Conservation (phyloP, 2,329 filamentous ascomycete species). For the Ceratocystis colombiana region DNA sequence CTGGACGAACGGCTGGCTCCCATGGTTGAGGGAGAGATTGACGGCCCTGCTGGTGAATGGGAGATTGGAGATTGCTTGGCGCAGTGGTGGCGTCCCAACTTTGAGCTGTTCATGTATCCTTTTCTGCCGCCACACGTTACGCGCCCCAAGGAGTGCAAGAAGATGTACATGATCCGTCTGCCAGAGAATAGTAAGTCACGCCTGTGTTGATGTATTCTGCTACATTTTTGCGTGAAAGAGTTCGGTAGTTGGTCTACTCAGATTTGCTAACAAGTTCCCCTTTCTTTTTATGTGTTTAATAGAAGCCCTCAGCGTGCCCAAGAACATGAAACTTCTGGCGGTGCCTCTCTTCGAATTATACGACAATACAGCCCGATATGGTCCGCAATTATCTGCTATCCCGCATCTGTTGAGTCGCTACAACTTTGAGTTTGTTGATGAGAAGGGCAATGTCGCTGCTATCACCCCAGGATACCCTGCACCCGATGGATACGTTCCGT, state of each 20-base stretch:
- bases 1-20: constrained; percentile 90
- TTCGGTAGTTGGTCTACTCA: neutral
- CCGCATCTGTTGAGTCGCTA: constrained; percentile 90
- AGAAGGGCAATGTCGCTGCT: constrained; percentile 77
- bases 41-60: constrained; percentile 73
- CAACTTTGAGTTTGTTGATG: constrained; percentile 96
- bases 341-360: constrained; percentile 97
- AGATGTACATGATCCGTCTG: constrained; percentile 93
- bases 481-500: constrained; percentile 50
- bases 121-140: constrained; percentile 95
- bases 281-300: constrained; percentile 21
- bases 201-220: neutral
- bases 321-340: constrained; percentile 98
- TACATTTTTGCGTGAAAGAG: neutral
- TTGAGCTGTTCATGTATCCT: constrained; percentile 99
- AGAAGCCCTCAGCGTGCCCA: constrained; percentile 94
- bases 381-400: constrained; percentile 90
- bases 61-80: constrained; percentile 88
- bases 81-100: constrained; percentile 98
- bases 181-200: constrained; percentile 70
- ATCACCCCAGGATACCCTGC: constrained; percentile 59
- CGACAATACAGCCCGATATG: constrained; percentile 91
- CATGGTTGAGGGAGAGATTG: constrained; percentile 72
- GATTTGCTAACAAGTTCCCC: constrained; percentile 27
- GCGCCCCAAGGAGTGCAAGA: constrained; percentile 96